Evolutionary conservation across 306 rosid genomes (phyloP).

Genomic region (Inga oerstediana): DNA sequence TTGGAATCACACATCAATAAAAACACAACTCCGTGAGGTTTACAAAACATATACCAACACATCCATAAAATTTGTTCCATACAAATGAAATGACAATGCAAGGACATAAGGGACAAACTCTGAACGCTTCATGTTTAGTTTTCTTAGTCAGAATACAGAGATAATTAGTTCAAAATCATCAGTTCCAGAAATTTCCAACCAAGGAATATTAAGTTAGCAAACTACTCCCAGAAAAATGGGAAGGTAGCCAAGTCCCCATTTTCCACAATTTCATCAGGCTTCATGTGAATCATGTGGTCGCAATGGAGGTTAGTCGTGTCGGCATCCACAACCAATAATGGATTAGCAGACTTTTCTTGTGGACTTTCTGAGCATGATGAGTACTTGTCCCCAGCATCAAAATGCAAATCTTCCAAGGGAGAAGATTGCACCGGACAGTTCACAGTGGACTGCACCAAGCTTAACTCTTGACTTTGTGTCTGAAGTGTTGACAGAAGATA

Average conservation of each 20-base stretch:
- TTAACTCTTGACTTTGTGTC: slow-evolving; percentile 50
- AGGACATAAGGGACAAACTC: background rate
- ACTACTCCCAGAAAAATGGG: slow-evolving; percentile 72
- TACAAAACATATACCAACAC: background rate
- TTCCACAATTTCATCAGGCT: slow-evolving; percentile 53
- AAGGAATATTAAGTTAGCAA: background rate
- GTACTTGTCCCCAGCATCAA: slow-evolving; percentile 36
- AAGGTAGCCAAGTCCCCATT: slow-evolving; percentile 49
- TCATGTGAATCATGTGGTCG: slow-evolving; percentile 47
- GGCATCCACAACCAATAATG: slow-evolving; percentile 37
- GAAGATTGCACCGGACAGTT: slow-evolving; percentile 50
- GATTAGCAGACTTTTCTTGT: slow-evolving; percentile 38
- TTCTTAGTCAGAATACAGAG: slow-evolving; percentile 11
- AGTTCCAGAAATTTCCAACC: background rate
- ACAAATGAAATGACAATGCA: background rate
- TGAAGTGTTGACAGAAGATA: slow-evolving; percentile 95
- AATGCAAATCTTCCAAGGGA: slow-evolving; percentile 40
- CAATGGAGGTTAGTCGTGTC: slow-evolving; percentile 41
- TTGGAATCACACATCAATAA: background rate
- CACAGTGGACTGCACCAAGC: slow-evolving; percentile 52
- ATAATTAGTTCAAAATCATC: slow-evolving; percentile 16
- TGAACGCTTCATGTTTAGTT: slow-evolving; percentile 1
- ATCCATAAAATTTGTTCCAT: background rate
- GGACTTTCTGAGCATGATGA: slow-evolving; percentile 36
- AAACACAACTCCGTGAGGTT: background rate